Percentiles rank a stretch among this genome's conserved stretches.
Evolutionary conservation across 164 flowering plant genomes (phyloP).

Genomic region (Umbilicus rupestris): DNA sequence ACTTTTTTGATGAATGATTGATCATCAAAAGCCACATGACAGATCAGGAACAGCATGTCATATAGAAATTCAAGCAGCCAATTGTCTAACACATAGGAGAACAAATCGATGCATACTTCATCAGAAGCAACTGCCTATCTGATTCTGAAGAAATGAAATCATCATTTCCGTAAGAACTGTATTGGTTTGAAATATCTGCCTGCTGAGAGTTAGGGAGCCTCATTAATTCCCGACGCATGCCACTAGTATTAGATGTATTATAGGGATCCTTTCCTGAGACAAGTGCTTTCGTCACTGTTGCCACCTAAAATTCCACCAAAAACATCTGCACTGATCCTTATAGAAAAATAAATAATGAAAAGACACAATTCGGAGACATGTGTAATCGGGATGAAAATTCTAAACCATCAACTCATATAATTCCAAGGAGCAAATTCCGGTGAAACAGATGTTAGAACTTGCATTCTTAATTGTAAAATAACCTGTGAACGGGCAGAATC

Average conservation of each 20-base stretch:
- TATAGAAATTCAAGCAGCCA: too few relatives aligned
- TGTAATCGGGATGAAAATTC: neutral
- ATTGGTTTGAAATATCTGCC: slow-evolving; percentile 33
- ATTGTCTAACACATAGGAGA: neutral
- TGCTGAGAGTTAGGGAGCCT: slow-evolving; percentile 50
- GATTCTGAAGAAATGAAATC: slow-evolving; percentile 79
- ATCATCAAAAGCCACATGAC: neutral
- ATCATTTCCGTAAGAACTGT: slow-evolving; percentile 39
- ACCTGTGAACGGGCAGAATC: slow-evolving; percentile 69
- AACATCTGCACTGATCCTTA: too few relatives aligned
- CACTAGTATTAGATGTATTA: slow-evolving; percentile 25
- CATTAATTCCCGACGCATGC: slow-evolving; percentile 65
- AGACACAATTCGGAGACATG: too few relatives aligned
- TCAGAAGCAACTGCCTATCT: slow-evolving; percentile 72
- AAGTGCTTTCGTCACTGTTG: slow-evolving; percentile 46
- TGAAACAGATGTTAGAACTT: too few relatives aligned
- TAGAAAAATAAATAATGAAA: neutral
- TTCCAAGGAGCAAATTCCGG: too few relatives aligned
- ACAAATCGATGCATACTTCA: slow-evolving; percentile 32
- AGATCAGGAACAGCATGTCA: too few relatives aligned
- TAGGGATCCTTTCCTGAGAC: slow-evolving; percentile 38
- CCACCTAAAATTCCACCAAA: slow-evolving; percentile 35
- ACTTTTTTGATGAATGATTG: too few relatives aligned
- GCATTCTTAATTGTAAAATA: too few relatives aligned
- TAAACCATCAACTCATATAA: too few relatives aligned